Conservation (phyloP, 139 green algal species). For the Tetraselmis striata region DNA sequence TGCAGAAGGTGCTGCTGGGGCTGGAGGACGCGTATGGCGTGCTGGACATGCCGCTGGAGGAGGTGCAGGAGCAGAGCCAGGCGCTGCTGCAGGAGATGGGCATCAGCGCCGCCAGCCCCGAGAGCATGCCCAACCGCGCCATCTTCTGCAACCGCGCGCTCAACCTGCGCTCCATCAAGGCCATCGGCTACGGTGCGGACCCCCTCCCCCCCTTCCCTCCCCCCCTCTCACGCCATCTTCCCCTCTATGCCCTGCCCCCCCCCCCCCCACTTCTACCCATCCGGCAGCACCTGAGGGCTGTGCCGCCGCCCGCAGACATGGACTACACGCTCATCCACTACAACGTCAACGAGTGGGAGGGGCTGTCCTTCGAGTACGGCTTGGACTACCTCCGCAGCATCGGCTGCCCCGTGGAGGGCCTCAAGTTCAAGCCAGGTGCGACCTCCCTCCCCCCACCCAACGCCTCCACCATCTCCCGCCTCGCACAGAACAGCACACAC, state of each 20-base stretch:
- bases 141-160: conserved; percentile 92
- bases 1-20: conserved; percentile 42
- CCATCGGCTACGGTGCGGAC: conserved; percentile 62
- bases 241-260: too few species aligned
- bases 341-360: conserved; percentile 90
- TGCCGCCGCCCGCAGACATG: conserved; percentile 65
- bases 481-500: too few species aligned
- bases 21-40: conserved; percentile 13
- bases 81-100: conserved; percentile 14
- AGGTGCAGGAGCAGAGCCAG: conserved; percentile 34
- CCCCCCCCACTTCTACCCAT: too few species aligned
- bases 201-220: background rate
- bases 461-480: too few species aligned
- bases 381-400: conserved; percentile 32
- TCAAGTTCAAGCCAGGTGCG: conserved; percentile 75
- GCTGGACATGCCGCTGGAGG: conserved; percentile 23
- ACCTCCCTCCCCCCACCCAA: too few species aligned
- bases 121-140: conserved; percentile 60
- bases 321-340: conserved; percentile 96
- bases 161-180: conserved; percentile 85
- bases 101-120: conserved; percentile 39
- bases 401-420: conserved; percentile 72
- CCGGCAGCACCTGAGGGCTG: too few species aligned
- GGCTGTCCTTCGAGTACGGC: conserved; percentile 74
- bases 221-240: background rate